Conservation (phyloP, 148 eudicot species). For the Camellia sinensis region DNA sequence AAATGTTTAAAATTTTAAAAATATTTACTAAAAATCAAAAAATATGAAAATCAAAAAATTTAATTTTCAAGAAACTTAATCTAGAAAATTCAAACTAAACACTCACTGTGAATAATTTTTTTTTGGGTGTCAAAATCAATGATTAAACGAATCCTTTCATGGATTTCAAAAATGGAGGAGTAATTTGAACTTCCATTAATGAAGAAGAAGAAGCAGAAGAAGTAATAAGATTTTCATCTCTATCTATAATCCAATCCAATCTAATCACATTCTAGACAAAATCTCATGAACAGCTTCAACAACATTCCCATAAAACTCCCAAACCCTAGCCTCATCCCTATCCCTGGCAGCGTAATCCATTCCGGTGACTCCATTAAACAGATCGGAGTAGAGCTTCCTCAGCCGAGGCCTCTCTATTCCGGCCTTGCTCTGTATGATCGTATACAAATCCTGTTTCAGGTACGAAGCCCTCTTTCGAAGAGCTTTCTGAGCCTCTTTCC, state of each 20-base stretch:
- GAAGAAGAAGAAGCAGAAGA: too few species aligned
- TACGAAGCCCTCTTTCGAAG: constrained; percentile 24
- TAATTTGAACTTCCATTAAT: too few species aligned
- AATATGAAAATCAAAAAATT: too few species aligned
- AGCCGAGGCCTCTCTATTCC: constrained; percentile 22
- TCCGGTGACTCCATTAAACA: constrained; percentile 19
- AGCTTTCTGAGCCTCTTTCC: constrained; percentile 21
- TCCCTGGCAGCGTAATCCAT: constrained; percentile 25
- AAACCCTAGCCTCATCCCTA: constrained; percentile 11
- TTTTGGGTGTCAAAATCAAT: too few species aligned
- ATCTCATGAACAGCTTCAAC: constrained; percentile 15
- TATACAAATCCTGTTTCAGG: constrained; percentile 22
- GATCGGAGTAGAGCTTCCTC: constrained; percentile 18
- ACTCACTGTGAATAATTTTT: too few species aligned
- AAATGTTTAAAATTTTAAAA: too few species aligned
- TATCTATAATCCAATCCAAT: too few species aligned
- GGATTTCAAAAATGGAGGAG: too few species aligned
- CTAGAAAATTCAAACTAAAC: too few species aligned
- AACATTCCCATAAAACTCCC: constrained; percentile 10
- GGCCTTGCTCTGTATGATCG: constrained; percentile 23
- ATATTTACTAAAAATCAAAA: too few species aligned
- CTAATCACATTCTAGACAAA: constrained; percentile 15
- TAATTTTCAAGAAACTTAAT: too few species aligned
- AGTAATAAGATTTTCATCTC: neutral
- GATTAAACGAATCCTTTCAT: too few species aligned